These are phyloP conservation scores for Tolypocladium endophyticum DNA, from an alignment of 2,329 filamentous ascomycete genomes.

Conservation along the genomic window DNA sequence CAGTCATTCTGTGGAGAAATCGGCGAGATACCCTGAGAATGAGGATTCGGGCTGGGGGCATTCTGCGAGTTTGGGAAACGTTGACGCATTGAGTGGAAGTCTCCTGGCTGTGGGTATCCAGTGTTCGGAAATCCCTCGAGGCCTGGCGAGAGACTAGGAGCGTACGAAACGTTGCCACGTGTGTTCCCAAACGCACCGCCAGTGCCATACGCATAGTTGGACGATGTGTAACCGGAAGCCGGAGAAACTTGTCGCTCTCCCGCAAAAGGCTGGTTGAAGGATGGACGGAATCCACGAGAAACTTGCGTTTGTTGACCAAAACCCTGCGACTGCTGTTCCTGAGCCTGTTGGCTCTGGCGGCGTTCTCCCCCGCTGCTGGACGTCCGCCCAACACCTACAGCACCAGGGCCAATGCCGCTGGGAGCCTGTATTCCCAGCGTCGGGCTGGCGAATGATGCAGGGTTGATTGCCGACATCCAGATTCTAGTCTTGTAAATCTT, in stretches of 20 bases:
- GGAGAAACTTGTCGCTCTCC: conserved; percentile 30
- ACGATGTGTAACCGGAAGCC: conserved; percentile 21
- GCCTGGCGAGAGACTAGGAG: conserved; percentile 14
- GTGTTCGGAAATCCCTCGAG: conserved; percentile 18
- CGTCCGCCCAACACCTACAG: conserved; percentile 47
- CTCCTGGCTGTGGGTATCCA: conserved; percentile 23
- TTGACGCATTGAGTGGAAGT: conserved; percentile 35
- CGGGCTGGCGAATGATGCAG: conserved; percentile 82
- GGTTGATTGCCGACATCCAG: conserved; percentile 99
- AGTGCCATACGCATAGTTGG: conserved; percentile 24
- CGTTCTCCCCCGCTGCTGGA: conserved; percentile 28
- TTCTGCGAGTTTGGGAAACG: conserved; percentile 33
- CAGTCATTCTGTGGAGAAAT: conserved; percentile 45
- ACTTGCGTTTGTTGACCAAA: conserved; percentile 27
- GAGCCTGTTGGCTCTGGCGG: conserved; percentile 34
- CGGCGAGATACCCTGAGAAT: conserved; percentile 27
- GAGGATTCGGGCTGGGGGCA: conserved; percentile 22
- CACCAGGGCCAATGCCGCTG: conserved; percentile 54
- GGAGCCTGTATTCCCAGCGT: conserved; percentile 61
- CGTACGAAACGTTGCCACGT: conserved; percentile 18
- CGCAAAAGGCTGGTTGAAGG: conserved; percentile 30
- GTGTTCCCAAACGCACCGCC: conserved; percentile 21
- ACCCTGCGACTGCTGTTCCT: conserved; percentile 18
- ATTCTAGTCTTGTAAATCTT: conserved; percentile 99
- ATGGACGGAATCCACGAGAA: conserved; percentile 29